Percentiles rank a stretch among this genome's conserved stretches.
Evolutionary conservation across 2,329 filamentous ascomycete species (phyloP).

Genomic region (Neofusicoccum kwambonambiense): DNA sequence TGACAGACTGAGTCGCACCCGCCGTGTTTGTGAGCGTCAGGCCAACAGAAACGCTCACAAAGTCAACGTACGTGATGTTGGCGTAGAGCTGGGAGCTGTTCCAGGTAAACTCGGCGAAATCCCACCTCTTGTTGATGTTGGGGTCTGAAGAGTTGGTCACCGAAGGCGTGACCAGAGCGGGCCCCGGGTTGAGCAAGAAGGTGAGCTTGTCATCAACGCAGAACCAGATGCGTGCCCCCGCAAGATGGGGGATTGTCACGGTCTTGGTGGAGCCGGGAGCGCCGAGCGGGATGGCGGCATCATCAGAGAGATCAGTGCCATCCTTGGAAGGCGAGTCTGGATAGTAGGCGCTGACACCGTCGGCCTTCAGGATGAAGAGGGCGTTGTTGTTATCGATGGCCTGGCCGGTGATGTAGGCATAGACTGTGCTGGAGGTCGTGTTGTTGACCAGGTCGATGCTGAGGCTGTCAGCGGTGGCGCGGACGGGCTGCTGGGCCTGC

Average conservation of each 20-base stretch:
- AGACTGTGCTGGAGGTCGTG: conserved; percentile 60
- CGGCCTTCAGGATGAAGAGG: conserved; percentile 62
- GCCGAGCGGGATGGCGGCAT: conserved; percentile 66
- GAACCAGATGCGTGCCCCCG: conserved; percentile 72
- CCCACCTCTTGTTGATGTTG: conserved; percentile 46
- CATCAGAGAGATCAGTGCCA: conserved; percentile 51
- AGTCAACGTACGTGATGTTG: conserved; percentile 72
- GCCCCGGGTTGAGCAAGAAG: conserved; percentile 70
- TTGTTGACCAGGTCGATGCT: conserved; percentile 65
- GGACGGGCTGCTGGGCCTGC: neutral
- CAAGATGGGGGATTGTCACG: conserved; percentile 67
- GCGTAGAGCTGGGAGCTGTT: conserved; percentile 49
- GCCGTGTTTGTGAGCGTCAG: conserved; percentile 43
- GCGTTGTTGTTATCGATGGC: conserved; percentile 60
- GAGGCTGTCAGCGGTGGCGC: conserved; percentile 42
- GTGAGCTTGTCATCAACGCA: conserved; percentile 59
- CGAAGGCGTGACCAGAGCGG: conserved; percentile 72
- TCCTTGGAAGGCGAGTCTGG: conserved; percentile 58
- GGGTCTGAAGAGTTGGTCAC: conserved; percentile 61
- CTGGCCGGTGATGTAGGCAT: conserved; percentile 69
- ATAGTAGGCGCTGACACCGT: conserved; percentile 65
- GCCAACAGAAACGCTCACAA: conserved; percentile 55
- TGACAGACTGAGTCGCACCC: conserved; percentile 45
- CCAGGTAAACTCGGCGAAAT: conserved; percentile 50
- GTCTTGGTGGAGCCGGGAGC: conserved; percentile 58